A percentile compares a stretch with the other conserved stretches of the same genome.
phyloP scores from a whole-genome alignment of 768 basidiomycete genomes.

The Tubosaeta sp. region DNA sequence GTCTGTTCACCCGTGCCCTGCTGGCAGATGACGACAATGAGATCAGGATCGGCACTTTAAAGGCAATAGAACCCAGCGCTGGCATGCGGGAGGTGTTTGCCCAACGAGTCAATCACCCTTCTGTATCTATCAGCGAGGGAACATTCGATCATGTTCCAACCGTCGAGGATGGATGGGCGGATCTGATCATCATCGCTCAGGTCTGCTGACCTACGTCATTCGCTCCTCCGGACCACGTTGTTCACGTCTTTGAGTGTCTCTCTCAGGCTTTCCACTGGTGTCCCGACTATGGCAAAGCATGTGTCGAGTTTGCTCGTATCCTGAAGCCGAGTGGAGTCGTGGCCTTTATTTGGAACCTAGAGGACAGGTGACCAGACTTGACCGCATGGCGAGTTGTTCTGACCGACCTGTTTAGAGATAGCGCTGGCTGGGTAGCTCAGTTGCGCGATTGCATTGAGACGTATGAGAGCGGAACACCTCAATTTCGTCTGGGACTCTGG shows the following conservation, averaged over 20 bases:
- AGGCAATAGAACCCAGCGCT: slow-evolving; percentile 77
- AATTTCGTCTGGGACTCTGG: slow-evolving; percentile 78
- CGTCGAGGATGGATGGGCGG: slow-evolving; percentile 66
- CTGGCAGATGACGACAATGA: slow-evolving; percentile 59
- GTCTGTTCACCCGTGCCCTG: slow-evolving; percentile 83
- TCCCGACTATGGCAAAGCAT: slow-evolving; percentile 68
- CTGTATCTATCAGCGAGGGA: slow-evolving; percentile 56
- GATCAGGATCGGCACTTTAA: slow-evolving; percentile 46
- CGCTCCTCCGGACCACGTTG: neutral
- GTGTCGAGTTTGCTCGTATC: slow-evolving; percentile 73
- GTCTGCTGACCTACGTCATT: slow-evolving; percentile 30
- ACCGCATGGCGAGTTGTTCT: neutral
- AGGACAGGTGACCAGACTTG: slow-evolving; percentile 53
- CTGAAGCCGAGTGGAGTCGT: slow-evolving; percentile 71
- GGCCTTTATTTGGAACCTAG: slow-evolving; percentile 87
- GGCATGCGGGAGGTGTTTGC: slow-evolving; percentile 81
- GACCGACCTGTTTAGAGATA: slow-evolving; percentile 36
- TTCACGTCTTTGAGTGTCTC: slow-evolving; percentile 7
- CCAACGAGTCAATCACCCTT: slow-evolving; percentile 49
- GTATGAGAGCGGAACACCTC: slow-evolving; percentile 72
- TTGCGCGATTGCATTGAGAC: slow-evolving; percentile 65
- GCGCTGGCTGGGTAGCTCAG: slow-evolving; percentile 69
- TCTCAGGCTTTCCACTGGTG: slow-evolving; percentile 92
- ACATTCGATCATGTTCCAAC: slow-evolving; percentile 59
- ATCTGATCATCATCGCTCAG: slow-evolving; percentile 76